These are phyloP conservation scores for Quercus tomentella DNA, from an alignment of 331 rosid species.

Conservation along the genomic window DNA sequence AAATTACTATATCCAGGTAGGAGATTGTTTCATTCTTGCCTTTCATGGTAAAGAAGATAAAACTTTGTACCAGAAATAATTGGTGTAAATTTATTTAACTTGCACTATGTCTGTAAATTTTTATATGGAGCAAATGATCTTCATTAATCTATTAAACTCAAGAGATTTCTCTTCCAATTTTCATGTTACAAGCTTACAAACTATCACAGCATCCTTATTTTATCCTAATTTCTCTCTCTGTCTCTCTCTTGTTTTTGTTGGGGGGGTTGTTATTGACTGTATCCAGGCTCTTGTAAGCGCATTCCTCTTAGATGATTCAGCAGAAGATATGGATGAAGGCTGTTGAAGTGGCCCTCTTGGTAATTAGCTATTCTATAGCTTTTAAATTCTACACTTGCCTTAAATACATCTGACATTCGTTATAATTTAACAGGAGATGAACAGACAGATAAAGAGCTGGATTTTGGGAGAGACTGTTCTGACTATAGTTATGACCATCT, in stretches of 20 bases:
- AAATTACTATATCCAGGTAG: conserved; percentile 89
- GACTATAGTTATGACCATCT: conserved; percentile 50
- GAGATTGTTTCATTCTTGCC: conserved; percentile 1
- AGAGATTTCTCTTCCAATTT: neutral
- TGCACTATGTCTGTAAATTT: neutral
- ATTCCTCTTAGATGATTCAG: conserved; percentile 72
- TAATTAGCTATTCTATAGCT: conserved; percentile 21
- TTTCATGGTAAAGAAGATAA: neutral
- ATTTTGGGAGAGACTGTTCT: conserved; percentile 34
- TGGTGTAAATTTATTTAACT: neutral
- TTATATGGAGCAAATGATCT: neutral
- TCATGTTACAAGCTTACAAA: neutral
- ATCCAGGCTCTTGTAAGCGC: conserved; percentile 81
- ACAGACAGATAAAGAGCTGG: conserved; percentile 13
- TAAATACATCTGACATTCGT: neutral
- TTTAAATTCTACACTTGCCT: neutral
- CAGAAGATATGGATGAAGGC: conserved; percentile 38
- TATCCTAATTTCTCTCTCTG: neutral
- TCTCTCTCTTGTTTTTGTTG: too few species aligned
- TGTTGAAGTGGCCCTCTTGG: conserved; percentile 34
- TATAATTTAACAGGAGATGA: conserved; percentile 29
- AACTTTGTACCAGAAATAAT: neutral
- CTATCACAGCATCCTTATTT: neutral
- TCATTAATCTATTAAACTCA: neutral
- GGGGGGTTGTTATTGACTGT: neutral